Evolutionary conservation across 2,329 filamentous ascomycete genomes (phyloP), one percentile per base, ranked within the genome.

Genomic region (Ustulina deusta): DNA sequence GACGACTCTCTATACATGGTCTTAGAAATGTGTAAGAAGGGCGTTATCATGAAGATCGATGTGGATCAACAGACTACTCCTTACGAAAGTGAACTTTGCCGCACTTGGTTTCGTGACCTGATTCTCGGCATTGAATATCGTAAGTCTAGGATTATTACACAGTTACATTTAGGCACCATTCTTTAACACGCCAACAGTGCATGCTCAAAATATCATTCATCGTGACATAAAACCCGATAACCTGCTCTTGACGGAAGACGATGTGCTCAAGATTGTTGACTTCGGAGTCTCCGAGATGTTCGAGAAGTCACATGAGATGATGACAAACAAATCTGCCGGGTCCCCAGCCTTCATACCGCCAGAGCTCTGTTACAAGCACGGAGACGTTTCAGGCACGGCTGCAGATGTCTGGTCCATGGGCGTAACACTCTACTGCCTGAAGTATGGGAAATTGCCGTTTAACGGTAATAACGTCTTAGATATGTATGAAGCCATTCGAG

Each of bases 221-320:
- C 89, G 96, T 61, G 96, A 99, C 76, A 97, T 99, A 82, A 99
- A 99, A 80, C 96, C 96, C 0, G 96, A 98, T 79, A 99, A 99
- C 74, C 91, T 97, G 61, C 86, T 99, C 7, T 83, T 99, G 44
- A 97, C 94, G 0, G 87, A 91, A 40, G 94, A 97, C 63, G 92
- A 98, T 74, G 90, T 97, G n/a, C 87, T 99, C 60, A 99, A 98
- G 79, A 91, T 99, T 71, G 94, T 97, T 60, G 96, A 98, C 79
- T 99, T 99, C 84, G 96, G 96, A n/a, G 96, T 98, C 7, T 98
- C 95, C 0, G 95, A 99, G 78, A 97, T 99, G 90, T 99, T 99
- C 74, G 91, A 95, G 77, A 97, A 97, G 78, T 76, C 83, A 2
- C 85, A 91, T 1, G 87, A 93, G 52, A 98, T 98, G 96, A 90